Evolutionary conservation across 371 early-diverging fungal genomes (phyloP).

Genomic region (Mortierella sp.): DNA sequence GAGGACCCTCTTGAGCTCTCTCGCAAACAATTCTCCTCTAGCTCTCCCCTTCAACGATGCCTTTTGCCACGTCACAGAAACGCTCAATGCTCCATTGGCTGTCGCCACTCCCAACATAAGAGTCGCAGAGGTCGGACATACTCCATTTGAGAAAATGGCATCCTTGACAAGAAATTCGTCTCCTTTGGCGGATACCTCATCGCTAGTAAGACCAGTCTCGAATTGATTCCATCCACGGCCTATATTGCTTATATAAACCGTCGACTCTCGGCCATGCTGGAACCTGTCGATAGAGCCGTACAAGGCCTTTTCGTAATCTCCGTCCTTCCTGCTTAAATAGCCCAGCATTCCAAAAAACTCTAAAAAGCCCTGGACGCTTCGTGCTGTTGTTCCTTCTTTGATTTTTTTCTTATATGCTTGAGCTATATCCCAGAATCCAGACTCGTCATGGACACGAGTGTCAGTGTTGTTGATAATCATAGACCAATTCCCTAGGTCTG

Average conservation of each 20-base stretch:
- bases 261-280: conserved; percentile 44
- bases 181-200: not conserved
- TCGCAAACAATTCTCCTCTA: conserved; percentile 25
- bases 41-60: conserved; percentile 22
- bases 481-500: conserved; percentile 37
- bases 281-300: conserved; percentile 16
- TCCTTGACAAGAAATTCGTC: conserved; percentile 22
- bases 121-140: conserved; percentile 26
- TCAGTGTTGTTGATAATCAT: conserved; percentile 31
- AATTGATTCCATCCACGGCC: conserved; percentile 27
- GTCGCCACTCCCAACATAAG: conserved; percentile 37
- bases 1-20: conserved; percentile 29
- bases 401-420: conserved; percentile 19
- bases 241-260: conserved; percentile 36
- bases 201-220: not conserved
- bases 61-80: conserved; percentile 37
- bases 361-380: conserved; percentile 24
- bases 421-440: conserved; percentile 37
- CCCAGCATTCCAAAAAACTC: conserved; percentile 41
- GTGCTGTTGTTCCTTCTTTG: conserved; percentile 9
- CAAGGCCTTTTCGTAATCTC: conserved; percentile 40
- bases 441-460: conserved; percentile 12
- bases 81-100: conserved; percentile 8
- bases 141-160: conserved; percentile 34
- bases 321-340: conserved; percentile 27